A percentile compares a stretch with the other conserved stretches of the same genome.
phyloP scores from a whole-genome alignment of 2,329 filamentous ascomycete genomes.

The Aureobasidium leucospermi region DNA sequence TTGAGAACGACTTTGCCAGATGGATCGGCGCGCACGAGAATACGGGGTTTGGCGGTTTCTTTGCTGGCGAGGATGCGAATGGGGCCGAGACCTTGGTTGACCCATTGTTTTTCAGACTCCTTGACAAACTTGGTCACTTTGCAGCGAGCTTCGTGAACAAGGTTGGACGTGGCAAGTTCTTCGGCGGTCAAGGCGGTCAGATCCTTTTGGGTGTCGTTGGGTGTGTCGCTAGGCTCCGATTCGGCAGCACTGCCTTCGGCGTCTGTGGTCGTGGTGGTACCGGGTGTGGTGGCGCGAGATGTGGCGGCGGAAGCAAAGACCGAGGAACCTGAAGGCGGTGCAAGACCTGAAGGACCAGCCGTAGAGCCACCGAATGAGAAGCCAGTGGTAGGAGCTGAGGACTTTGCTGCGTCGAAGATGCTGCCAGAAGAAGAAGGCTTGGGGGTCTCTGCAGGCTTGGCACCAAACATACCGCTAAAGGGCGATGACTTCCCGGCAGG shows the following conservation, averaged over 20 bases:
- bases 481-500: background rate
- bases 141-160: constrained; percentile 59
- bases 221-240: constrained; percentile 20
- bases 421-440: constrained; percentile 17
- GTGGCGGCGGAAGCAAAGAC: constrained; percentile 31
- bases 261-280: constrained; percentile 35
- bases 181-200: constrained; percentile 62
- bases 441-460: constrained; percentile 17
- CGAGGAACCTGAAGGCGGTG: constrained; percentile 24
- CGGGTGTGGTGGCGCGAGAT: constrained; percentile 40
- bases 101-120: constrained; percentile 37
- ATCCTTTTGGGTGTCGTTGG: constrained; percentile 33
- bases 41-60: constrained; percentile 56
- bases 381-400: constrained; percentile 22
- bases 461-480: background rate
- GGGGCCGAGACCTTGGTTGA: constrained; percentile 57
- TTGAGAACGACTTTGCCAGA: constrained; percentile 69
- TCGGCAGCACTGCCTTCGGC: constrained; percentile 23
- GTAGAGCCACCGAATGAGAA: constrained; percentile 32
- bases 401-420: constrained; percentile 18
- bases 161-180: constrained; percentile 53
- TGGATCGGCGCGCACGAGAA: constrained; percentile 68
- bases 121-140: constrained; percentile 58
- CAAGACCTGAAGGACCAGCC: constrained; percentile 21
- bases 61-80: constrained; percentile 69